Conservation (phyloP, 768 basidiomycete species). For the Tylopilus subfusipes region DNA sequence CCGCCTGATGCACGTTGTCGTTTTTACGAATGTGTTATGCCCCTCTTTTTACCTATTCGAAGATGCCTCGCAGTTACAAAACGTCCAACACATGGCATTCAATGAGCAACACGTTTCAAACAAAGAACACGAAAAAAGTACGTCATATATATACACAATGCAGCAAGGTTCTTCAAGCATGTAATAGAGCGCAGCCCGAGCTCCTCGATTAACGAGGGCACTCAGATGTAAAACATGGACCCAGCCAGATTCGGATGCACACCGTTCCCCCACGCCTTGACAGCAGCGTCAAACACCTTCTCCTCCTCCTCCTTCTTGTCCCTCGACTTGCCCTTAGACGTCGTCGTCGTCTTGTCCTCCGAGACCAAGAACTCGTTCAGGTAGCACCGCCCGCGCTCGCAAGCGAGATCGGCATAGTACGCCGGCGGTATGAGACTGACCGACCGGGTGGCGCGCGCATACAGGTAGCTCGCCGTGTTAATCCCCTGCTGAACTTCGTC, state of each 20-base stretch:
- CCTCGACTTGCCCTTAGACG: constrained; percentile 29
- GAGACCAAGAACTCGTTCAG: constrained; percentile 65
- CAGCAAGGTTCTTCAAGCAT: neutral
- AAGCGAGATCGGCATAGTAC: constrained; percentile 80
- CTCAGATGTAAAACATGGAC: constrained; percentile 74
- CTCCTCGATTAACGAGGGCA: neutral
- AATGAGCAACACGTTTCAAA: neutral
- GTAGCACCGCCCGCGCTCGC: constrained; percentile 75
- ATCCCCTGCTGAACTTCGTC: constrained; percentile 75
- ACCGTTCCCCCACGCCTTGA: constrained; percentile 49
- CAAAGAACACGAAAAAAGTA: neutral
- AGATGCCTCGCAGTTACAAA: neutral
- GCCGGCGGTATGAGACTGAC: constrained; percentile 80
- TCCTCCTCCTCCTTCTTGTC: constrained; percentile 29
- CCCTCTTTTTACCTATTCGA: neutral
- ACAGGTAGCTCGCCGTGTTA: constrained; percentile 66
- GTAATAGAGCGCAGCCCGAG: neutral
- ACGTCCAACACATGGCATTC: neutral
- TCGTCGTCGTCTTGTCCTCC: constrained; percentile 46
- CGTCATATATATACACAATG: neutral
- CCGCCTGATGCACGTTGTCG: neutral
- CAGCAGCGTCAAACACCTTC: constrained; percentile 21
- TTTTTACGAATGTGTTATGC: no score
- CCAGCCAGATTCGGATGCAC: constrained; percentile 55
- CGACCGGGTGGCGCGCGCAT: constrained; percentile 79